A percentile compares a stretch with the other conserved stretches of the same genome.
phyloP scores from a whole-genome alignment of 2,329 filamentous ascomycete species.

The Clarireedia homoeocarpa region DNA sequence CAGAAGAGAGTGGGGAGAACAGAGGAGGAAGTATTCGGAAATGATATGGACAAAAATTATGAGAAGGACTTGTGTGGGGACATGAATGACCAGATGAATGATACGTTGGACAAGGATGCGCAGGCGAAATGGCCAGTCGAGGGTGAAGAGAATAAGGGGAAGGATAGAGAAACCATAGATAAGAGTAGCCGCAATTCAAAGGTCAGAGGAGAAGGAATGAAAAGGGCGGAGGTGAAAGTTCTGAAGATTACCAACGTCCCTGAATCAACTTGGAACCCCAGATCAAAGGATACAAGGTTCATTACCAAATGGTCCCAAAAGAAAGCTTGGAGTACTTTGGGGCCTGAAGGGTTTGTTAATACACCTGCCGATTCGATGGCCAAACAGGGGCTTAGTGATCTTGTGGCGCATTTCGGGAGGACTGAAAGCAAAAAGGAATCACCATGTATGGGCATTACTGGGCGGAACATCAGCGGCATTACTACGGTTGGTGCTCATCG shows the following conservation, averaged over 20 bases:
- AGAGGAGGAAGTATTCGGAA: neutral
- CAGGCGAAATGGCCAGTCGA: neutral
- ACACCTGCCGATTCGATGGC: neutral
- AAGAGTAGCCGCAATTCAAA: neutral
- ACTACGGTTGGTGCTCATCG: neutral
- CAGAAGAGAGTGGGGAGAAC: slow-evolving; percentile 17
- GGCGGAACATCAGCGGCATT: neutral
- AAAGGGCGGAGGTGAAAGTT: neutral
- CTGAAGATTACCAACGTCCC: neutral
- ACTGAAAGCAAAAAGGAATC: neutral
- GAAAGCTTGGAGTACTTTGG: neutral
- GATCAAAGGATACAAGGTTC: neutral
- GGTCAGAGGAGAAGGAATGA: neutral
- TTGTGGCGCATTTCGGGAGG: neutral
- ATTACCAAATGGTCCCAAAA: neutral
- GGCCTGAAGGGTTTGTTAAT: neutral
- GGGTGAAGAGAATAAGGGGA: neutral
- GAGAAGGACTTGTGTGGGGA: neutral
- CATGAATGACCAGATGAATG: neutral
- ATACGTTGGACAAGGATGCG: no score
- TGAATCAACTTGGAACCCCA: neutral
- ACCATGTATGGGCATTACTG: neutral
- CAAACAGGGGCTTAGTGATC: neutral
- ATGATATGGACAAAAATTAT: neutral
- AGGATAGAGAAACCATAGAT: neutral